Evolutionary conservation across 2,329 filamentous ascomycete species (phyloP), one percentile per base, ranked within the genome.

Genomic region (Clonostachys rhizophaga): DNA sequence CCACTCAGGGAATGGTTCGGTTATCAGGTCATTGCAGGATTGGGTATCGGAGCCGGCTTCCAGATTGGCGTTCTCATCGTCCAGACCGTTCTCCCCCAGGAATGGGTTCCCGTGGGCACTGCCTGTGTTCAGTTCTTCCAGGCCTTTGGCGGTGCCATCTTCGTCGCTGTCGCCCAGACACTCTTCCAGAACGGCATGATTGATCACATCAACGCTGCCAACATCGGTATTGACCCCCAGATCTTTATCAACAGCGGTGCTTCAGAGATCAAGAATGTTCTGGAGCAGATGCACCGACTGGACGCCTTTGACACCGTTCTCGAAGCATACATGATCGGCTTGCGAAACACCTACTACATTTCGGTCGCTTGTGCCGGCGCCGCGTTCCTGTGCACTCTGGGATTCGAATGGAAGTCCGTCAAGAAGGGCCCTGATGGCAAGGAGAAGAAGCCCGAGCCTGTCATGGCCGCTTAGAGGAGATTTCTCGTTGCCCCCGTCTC

Each of bases 21-120:
- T 16, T 82, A 76, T 58, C 79, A 82, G 57, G 72, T 78, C 40
- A 57, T 84, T 20, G 64, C 69, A 16, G 81, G 79, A 34, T 62
- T 81, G 3, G 80, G 79, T 24, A 68, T 78, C 30, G 74, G 74
- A 37, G 57, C 68, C 4, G 71, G 71, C 39, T 74, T 76, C 61
- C 72, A 76, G 55, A 64, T 69, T n/a, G 66, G 68, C 43, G 62
- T 74, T 14, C 63, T 76, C 5, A 71, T 74, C 6, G 71, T 79
- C 3, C 78, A 82, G 54, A 79, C 75, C 40, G 71, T 71, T 1
- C 64, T 81, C 3, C 34, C 47, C 34, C 40, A 43, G 35, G 44
- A 46, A 17, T 43, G 44, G 20, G 45, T 54, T 0, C 48, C 50
- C 9, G 50, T 55, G 14, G 50, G 44, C 5, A 52, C 49, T 30